These are phyloP conservation scores for Saturnispora besseyi DNA, from an alignment of 805 yeast genomes.

Conservation along the genomic window DNA sequence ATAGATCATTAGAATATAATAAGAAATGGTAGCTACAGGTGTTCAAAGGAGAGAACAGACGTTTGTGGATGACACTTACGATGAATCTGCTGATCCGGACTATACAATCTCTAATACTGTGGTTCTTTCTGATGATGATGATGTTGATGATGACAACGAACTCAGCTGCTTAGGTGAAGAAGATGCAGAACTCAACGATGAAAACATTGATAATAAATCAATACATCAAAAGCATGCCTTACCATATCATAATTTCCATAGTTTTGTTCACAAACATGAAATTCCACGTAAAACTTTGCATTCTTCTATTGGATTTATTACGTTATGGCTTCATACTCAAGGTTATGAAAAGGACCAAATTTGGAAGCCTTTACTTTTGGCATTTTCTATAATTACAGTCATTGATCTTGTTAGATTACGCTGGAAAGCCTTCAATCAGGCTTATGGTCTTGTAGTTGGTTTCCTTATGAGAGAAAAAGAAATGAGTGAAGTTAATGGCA, in stretches of 20 bases:
- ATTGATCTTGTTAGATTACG: constrained; percentile 64
- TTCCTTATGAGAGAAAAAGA: constrained; percentile 82
- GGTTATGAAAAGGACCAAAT: constrained; percentile 51
- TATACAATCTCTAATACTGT: constrained; percentile 14
- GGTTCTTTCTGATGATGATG: not conserved
- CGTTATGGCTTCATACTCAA: constrained; percentile 60
- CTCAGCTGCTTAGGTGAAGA: constrained; percentile 8
- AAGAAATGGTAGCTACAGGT: not conserved
- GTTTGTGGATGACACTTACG: constrained; percentile 17
- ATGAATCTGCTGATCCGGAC: constrained; percentile 24
- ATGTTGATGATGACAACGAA: constrained; percentile 2
- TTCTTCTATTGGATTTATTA: constrained; percentile 77
- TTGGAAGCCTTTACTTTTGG: constrained; percentile 47
- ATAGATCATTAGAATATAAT: not conserved
- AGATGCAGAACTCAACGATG: not conserved
- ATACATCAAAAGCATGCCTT: not conserved
- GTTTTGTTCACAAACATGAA: constrained; percentile 55
- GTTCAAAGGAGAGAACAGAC: not conserved
- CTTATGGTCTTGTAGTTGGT: constrained; percentile 63
- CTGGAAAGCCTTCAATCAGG: constrained; percentile 50
- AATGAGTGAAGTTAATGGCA: constrained; percentile 68
- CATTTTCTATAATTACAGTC: constrained; percentile 47
- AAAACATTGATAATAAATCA: not conserved
- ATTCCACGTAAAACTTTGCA: constrained; percentile 83
- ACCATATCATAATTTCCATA: constrained; percentile 25